phyloP scores from a whole-genome alignment of 345 rosid genomes.

The Microcos paniculata region DNA sequence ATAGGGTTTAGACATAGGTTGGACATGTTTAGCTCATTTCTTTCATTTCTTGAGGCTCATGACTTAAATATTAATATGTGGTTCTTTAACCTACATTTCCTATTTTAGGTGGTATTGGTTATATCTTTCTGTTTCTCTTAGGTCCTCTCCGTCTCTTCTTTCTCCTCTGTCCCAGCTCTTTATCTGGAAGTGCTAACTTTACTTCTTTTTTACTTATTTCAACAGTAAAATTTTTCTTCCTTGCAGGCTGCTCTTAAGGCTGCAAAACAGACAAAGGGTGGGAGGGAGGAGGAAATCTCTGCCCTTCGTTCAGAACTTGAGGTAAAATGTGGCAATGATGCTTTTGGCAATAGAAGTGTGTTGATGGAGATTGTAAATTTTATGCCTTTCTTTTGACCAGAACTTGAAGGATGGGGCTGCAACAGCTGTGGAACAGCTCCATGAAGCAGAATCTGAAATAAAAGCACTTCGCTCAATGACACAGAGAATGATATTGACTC shows the following conservation, averaged over 20 bases:
- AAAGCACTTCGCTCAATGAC: constrained; percentile 87
- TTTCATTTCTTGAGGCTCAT: neutral
- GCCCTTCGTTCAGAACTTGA: constrained; percentile 73
- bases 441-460: constrained; percentile 85
- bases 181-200: neutral
- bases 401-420: constrained; percentile 69
- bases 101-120: neutral
- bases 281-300: constrained; percentile 74
- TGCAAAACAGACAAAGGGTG: constrained; percentile 69
- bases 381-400: constrained; percentile 37
- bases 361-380: constrained; percentile 22
- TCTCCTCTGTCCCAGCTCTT: neutral
- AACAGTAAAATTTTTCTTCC: constrained; percentile 7
- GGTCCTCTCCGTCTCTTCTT: neutral
- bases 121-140: neutral
- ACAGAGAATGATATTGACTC: constrained; percentile 88
- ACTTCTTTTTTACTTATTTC: neutral
- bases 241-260: constrained; percentile 91
- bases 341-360: constrained; percentile 18
- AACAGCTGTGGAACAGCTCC: constrained; percentile 62
- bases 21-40: neutral
- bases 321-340: constrained; percentile 46
- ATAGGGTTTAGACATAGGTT: neutral
- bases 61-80: neutral
- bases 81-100: constrained; percentile 10